Evolutionary conservation across 345 rosid species (phyloP), one percentile per base, ranked within the genome.

Genomic region (Zanthoxylum bungeanum): DNA sequence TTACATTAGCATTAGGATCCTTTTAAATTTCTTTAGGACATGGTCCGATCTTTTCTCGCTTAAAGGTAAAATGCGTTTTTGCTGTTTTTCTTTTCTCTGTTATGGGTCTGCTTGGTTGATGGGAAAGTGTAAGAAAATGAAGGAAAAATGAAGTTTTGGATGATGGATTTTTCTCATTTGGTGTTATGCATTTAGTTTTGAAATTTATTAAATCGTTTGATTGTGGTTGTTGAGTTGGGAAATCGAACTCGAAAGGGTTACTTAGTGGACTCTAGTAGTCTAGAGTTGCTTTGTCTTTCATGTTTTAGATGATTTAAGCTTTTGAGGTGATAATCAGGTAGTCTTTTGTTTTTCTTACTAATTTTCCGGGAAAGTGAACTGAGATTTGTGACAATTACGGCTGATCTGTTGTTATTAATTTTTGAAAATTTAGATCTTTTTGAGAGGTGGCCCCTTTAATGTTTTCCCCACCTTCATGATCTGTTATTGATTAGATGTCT

Each of bases 31-130:
- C 24, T 58, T 65, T 52, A 4, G 9, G 68, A 62, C 68, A 63
- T 39, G 60, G 8, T 56, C 64, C 70, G 47, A 61, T 74, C 60
- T 66, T 62, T 72, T 58, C 59, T 70, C 50, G 21, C 65, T 69
- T 66, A 7, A 27, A 55, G 25, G 47, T 12, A 27, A 36, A 55
- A 44, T 61, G 69, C 66, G 66, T 56, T 53, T 58, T 67, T 33
- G 2, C n/a, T 19, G 8, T 9, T 27, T 24, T 59, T 60, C 0
- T 44, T 55, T 69, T n/a, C 16, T 47, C 9, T 34, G n/a, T 46
- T 51, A 17, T 8, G 46, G 36, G 33, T 27, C 46, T 40, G 70
- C 57, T 71, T 65, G 71, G 67, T 76, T 60, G 39, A 5, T 49
- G 22, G 56, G 69, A 7, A 72, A 68, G 17, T 66, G 69, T 24